Conservation (phyloP, 768 basidiomycete species). For the Tulasnella sp. region DNA sequence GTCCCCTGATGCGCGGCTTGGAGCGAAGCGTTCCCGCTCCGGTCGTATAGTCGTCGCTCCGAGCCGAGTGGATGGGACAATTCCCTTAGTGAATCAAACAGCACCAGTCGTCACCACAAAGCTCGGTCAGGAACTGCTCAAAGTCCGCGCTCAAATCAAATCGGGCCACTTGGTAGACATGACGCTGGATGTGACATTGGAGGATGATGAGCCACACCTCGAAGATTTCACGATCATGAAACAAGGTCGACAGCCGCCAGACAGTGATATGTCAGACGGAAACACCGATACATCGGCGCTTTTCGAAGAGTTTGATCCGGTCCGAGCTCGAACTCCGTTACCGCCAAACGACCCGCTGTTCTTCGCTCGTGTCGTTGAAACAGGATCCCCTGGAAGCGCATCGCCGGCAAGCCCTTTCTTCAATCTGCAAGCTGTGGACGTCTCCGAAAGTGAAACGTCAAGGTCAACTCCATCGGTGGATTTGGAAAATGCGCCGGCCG, state of each 20-base stretch:
- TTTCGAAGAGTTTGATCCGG: background rate
- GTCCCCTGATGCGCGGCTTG: background rate
- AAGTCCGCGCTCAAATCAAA: slow-evolving; percentile 3
- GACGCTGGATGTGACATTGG: slow-evolving; percentile 5
- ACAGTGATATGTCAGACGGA: background rate
- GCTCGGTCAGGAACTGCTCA: slow-evolving; percentile 2
- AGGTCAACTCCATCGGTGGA: background rate
- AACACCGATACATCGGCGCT: background rate
- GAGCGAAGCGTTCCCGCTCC: slow-evolving; percentile 6
- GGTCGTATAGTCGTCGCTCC: slow-evolving; percentile 7
- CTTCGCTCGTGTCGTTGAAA: background rate
- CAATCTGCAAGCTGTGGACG: background rate
- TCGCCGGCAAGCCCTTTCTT: background rate
- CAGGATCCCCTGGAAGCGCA: background rate
- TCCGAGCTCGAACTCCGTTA: background rate
- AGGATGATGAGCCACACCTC: background rate
- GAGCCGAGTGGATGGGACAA: background rate
- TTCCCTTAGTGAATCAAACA: background rate
- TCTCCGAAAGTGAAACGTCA: background rate
- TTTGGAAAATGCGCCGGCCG: background rate
- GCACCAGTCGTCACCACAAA: background rate
- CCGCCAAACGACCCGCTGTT: background rate
- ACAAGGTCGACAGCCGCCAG: background rate
- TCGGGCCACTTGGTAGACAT: slow-evolving; percentile 5
- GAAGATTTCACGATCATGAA: background rate